Conservation (phyloP, 352 stramenopile genomes). For the Phytophthora brassicae region DNA sequence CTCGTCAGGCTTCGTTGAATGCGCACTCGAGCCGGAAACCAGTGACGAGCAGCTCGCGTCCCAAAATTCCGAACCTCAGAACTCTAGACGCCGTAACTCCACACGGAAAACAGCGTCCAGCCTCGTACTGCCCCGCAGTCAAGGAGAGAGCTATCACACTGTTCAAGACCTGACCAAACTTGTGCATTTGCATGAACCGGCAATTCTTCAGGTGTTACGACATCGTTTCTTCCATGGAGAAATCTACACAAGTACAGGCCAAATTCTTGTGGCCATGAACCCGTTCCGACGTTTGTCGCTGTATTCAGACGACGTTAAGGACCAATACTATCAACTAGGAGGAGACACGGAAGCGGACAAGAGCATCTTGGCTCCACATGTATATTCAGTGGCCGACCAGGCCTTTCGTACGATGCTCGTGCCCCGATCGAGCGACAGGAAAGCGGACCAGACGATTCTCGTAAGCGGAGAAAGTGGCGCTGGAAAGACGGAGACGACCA, state of each 20-base stretch:
- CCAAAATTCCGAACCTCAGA: too few relatives aligned
- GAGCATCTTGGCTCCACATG: conserved; percentile 67
- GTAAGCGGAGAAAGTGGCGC: conserved; percentile 95
- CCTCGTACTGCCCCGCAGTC: conserved; percentile 59
- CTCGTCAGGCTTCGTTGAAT: conserved; percentile 48
- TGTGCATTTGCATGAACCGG: conserved; percentile 88
- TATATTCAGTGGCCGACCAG: conserved; percentile 86
- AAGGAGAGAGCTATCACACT: conserved; percentile 57
- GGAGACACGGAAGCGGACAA: conserved; percentile 58
- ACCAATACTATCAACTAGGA: conserved; percentile 63
- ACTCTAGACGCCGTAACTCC: conserved; percentile 52
- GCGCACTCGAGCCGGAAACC: conserved; percentile 50
- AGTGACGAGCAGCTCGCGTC: conserved; percentile 29
- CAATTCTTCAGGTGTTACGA: conserved; percentile 88
- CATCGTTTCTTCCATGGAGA: conserved; percentile 81
- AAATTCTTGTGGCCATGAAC: conserved; percentile 86
- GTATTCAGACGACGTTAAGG: conserved; percentile 74
- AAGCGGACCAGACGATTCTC: conserved; percentile 93
- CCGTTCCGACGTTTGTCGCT: conserved; percentile 73
- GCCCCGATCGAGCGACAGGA: conserved; percentile 38
- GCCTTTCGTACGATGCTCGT: conserved; percentile 85
- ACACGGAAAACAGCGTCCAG: conserved; percentile 37
- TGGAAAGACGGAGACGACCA: conserved; percentile 97
- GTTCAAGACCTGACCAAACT: conserved; percentile 91
- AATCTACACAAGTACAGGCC: conserved; percentile 90